Percentiles rank a stretch among this genome's conserved stretches.
Evolutionary conservation across 2,329 filamentous ascomycete genomes (phyloP).

Genomic region (Cryphonectria parasitica): DNA sequence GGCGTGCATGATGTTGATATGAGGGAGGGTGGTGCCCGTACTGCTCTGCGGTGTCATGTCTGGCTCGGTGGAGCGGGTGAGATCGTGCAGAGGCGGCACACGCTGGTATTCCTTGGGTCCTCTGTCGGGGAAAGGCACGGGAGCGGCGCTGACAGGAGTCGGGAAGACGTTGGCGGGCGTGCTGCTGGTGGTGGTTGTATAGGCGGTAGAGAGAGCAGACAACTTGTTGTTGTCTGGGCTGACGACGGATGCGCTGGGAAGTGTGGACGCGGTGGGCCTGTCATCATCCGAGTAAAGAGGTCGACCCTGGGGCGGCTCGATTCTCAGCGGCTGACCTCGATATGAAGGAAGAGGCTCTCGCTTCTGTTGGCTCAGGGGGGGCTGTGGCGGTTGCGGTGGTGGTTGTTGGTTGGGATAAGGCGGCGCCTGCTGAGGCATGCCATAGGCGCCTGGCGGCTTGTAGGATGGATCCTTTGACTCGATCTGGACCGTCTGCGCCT

Average conservation of each 20-base stretch:
- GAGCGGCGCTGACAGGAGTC: constrained; percentile 63
- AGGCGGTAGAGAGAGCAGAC: constrained; percentile 56
- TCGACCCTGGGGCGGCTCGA: constrained; percentile 65
- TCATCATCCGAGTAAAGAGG: constrained; percentile 61
- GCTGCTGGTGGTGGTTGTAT: constrained; percentile 50
- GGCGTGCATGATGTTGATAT: constrained; percentile 60
- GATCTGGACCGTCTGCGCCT: constrained; percentile 71
- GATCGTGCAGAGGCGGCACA: constrained; percentile 64
- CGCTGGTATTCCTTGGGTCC: constrained; percentile 62
- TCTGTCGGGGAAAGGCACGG: constrained; percentile 50
- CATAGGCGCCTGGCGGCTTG: constrained; percentile 64
- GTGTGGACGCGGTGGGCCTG: constrained; percentile 60
- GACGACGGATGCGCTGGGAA: constrained; percentile 59
- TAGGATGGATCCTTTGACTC: constrained; percentile 80
- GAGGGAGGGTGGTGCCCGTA: constrained; percentile 53
- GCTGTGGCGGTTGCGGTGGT: neutral
- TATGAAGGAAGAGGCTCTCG: constrained; percentile 63
- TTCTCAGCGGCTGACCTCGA: constrained; percentile 64
- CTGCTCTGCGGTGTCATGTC: constrained; percentile 57
- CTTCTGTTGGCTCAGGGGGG: constrained; percentile 45
- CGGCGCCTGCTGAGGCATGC: constrained; percentile 55
- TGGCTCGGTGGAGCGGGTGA: constrained; percentile 56
- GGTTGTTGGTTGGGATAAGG: constrained; percentile 34
- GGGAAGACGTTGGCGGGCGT: constrained; percentile 59
- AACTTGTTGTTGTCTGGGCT: constrained; percentile 64